Evolutionary conservation across 75 land plant genomes (phyloP), one percentile per base, ranked within the genome.

Genomic region (Azolla pinnata): DNA sequence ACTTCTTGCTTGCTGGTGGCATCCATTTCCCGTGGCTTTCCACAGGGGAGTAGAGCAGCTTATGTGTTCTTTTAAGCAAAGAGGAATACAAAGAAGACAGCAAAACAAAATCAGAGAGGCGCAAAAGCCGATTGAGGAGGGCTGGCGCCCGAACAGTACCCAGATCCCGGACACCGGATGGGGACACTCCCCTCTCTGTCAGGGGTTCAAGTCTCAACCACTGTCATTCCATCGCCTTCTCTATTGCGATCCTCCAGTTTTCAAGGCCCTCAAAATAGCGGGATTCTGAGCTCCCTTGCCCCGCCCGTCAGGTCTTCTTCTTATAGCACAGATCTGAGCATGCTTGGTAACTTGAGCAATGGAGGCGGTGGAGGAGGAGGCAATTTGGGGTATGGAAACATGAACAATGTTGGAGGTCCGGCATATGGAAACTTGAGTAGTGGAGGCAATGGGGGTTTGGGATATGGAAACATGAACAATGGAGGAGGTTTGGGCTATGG

Each of bases 131-230:
- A n/a, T n/a, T n/a, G 54, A 60, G 14, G 20, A 64, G 78, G 58
- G 54, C 80, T 76, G 80, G 82, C 72, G 2, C 73, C 72, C 70
- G 71, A 79, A 5, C 71, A 71, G 66, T 81, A 78, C 44, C 54
- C 81, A 63, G 80, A 87, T 35, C 62, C 73, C 44, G 59, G 76
- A 78, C 79, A 70, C 73, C 79, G 73, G 51, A 73, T 47, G 59
- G 76, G 58, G 79, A 73, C 74, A 30, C 77, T 76, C 17, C 66
- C 82, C 59, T 60, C 72, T 66, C 66, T 76, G 72, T 70, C 71
- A 46, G 59, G 65, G 44, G 75, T 25, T 20, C 67, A 59, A 35
- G 72, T 72, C 27, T 79, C 72, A 4, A 66, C 24, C 46, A 38
- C 18, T 60, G 10, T 21, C 1, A 2, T 61, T 14, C 20, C 67